Evolutionary conservation across 2,329 filamentous ascomycete genomes (phyloP).

Genomic region (Emmonsia crescens): DNA sequence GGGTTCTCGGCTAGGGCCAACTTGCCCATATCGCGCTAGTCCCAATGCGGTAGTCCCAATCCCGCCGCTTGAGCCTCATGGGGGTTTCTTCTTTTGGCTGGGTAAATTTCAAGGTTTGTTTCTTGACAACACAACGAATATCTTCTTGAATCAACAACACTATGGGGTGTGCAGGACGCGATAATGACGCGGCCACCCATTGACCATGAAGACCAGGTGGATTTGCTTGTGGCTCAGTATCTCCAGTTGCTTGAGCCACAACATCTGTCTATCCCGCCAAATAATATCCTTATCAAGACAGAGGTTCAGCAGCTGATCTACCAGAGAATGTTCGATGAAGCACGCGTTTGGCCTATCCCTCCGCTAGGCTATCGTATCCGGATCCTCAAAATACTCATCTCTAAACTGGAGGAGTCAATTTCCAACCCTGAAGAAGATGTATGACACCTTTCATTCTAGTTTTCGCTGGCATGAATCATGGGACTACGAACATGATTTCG

Average conservation of each 20-base stretch:
- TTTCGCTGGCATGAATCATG: slow-evolving; percentile 15
- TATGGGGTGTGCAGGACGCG: not conserved
- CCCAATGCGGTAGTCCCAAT: slow-evolving; percentile 8
- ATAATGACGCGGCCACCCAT: slow-evolving; percentile 2
- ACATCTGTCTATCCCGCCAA: slow-evolving; percentile 53
- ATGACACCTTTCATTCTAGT: slow-evolving; percentile 24
- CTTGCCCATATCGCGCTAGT: slow-evolving; percentile 19
- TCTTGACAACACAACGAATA: not conserved
- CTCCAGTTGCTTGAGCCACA: slow-evolving; percentile 59
- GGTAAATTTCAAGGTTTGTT: not conserved
- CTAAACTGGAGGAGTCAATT: slow-evolving; percentile 61
- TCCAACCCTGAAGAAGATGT: slow-evolving; percentile 80
- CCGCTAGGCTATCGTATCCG: slow-evolving; percentile 59
- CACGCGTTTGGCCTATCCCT: slow-evolving; percentile 46
- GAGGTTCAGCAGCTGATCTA: slow-evolving; percentile 58
- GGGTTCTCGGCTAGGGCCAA: slow-evolving; percentile 33
- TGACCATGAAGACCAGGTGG: slow-evolving; percentile 21
- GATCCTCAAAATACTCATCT: slow-evolving; percentile 62
- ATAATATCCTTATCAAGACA: slow-evolving; percentile 46
- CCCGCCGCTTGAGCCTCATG: slow-evolving; percentile 10
- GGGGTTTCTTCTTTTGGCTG: too few species aligned
- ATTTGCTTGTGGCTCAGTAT: slow-evolving; percentile 54
- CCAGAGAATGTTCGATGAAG: slow-evolving; percentile 53
- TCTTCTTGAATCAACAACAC: not conserved
- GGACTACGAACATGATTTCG: slow-evolving; percentile 9